These are phyloP conservation scores for Emydomyces testavorans DNA, from an alignment of 2,329 filamentous ascomycete species.

Conservation along the genomic window DNA sequence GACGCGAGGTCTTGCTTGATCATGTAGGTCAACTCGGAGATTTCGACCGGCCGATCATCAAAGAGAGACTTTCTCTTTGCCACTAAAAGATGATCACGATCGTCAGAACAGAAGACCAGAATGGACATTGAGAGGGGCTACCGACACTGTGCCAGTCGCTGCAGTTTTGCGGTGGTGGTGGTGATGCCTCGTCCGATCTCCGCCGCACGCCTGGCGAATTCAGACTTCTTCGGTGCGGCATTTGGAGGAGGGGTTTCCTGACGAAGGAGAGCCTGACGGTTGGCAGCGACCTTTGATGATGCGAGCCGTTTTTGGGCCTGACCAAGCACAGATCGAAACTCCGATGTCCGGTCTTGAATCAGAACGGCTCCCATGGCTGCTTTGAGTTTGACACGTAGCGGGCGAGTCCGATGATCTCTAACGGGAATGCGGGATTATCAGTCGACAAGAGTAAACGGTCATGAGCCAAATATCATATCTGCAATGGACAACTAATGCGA, in stretches of 20 bases:
- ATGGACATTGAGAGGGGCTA: neutral
- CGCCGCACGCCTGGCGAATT: conserved; percentile 84
- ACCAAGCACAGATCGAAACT: conserved; percentile 83
- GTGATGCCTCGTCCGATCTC: conserved; percentile 87
- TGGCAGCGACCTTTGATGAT: conserved; percentile 62
- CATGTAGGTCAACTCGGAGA: conserved; percentile 91
- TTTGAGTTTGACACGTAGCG: too few relatives aligned
- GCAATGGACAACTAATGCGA: too few relatives aligned
- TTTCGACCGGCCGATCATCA: conserved; percentile 91
- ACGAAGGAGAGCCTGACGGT: conserved; percentile 68
- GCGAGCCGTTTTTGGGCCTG: conserved; percentile 74
- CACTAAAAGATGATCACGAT: conserved; percentile 40
- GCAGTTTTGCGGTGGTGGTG: conserved; percentile 85
- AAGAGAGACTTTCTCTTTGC: conserved; percentile 96
- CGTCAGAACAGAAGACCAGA: conserved; percentile 1
- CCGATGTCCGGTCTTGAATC: conserved; percentile 90
- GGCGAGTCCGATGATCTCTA: too few relatives aligned
- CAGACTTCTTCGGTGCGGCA: conserved; percentile 46
- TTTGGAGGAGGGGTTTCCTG: conserved; percentile 52
- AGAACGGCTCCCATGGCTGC: conserved; percentile 46
- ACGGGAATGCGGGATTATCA: too few relatives aligned
- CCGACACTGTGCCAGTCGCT: conserved; percentile 75
- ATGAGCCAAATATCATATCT: too few relatives aligned
- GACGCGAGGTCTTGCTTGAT: conserved; percentile 93
- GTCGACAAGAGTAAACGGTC: too few relatives aligned